Conservation (phyloP, 345 rosid species). For the Moricandia moricandioides region DNA sequence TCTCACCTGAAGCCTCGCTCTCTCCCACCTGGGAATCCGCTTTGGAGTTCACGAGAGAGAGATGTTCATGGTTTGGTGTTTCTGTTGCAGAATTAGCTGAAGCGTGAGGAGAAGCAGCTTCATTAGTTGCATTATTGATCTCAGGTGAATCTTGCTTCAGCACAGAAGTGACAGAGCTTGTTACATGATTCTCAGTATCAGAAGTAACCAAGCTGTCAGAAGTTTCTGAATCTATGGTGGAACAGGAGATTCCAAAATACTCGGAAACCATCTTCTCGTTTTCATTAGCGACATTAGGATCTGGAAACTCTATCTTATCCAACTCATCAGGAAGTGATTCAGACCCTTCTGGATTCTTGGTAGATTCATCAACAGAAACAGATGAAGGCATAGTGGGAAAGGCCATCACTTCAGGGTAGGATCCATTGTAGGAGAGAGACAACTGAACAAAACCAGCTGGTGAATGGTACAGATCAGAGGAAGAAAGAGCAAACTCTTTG, state of each 20-base stretch:
- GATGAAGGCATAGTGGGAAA: conserved; percentile 53
- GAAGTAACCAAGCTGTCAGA: conserved; percentile 61
- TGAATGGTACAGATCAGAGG: conserved; percentile 90
- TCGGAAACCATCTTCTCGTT: conserved; percentile 96
- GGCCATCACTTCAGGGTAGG: conserved; percentile 76
- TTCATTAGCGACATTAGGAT: conserved; percentile 85
- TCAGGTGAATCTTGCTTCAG: conserved; percentile 72
- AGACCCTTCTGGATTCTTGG: conserved; percentile 44
- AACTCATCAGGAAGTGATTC: conserved; percentile 56
- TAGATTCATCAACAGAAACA: conserved; percentile 41
- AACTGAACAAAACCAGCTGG: conserved; percentile 93
- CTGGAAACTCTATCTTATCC: conserved; percentile 94
- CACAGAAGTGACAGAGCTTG: conserved; percentile 46
- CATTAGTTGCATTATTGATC: conserved; percentile 76
- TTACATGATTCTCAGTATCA: conserved; percentile 55
- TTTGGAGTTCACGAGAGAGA: conserved; percentile 39
- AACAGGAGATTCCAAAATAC: conserved; percentile 67
- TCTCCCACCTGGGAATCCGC: conserved; percentile 44
- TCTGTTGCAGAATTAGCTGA: conserved; percentile 61
- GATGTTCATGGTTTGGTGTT: conserved; percentile 46
- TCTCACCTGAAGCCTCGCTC: conserved; percentile 52
- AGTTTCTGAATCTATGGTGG: conserved; percentile 56
- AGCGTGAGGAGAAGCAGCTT: conserved; percentile 64
- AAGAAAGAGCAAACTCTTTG: conserved; percentile 92
- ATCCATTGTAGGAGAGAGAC: conserved; percentile 74